Percentiles rank a stretch among this genome's conserved stretches.
Conservation (phyloP, 2,329 filamentous ascomycete genomes). For the Colletotrichum melonis region DNA sequence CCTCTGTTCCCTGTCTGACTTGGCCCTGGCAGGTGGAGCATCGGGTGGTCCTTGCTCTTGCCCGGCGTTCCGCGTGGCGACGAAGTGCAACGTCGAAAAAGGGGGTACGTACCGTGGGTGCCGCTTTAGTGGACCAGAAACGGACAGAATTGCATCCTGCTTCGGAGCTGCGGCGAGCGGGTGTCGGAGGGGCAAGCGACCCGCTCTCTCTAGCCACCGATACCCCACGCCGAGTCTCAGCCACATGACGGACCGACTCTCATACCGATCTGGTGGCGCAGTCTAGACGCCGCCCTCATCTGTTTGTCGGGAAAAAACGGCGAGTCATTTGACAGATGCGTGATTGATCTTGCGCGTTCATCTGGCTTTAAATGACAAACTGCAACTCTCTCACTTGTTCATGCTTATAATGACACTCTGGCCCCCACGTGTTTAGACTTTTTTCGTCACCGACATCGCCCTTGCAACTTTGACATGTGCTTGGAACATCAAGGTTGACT, state of each 20-base stretch:
- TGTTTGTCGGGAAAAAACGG: background rate
- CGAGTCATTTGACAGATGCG: conserved; percentile 25
- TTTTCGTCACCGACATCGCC: conserved; percentile 26
- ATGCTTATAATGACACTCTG: conserved; percentile 27
- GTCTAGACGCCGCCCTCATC: background rate
- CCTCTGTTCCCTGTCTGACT: conserved; percentile 21
- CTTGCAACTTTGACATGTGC: conserved; percentile 22
- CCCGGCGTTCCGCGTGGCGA: background rate
- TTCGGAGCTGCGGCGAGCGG: background rate
- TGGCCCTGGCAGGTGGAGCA: conserved; percentile 22
- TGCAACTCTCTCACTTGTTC: conserved; percentile 19
- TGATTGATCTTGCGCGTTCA: conserved; percentile 7
- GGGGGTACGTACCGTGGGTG: background rate
- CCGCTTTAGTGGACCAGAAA: background rate
- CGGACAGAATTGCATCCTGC: background rate
- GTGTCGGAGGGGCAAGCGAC: background rate
- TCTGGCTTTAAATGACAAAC: conserved; percentile 23
- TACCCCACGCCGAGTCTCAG: background rate
- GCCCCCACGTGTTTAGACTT: conserved; percentile 32
- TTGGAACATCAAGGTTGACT: background rate
- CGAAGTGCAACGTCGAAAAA: background rate
- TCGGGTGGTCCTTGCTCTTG: conserved; percentile 22
- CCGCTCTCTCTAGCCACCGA: conserved; percentile 6
- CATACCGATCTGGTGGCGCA: background rate
- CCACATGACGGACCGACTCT: conserved; percentile 10